A percentile compares a stretch with the other conserved stretches of the same genome.
These are phyloP conservation scores for Oryza glumipatula DNA, from an alignment of 176 grass and related monocot species.

Conservation along the genomic window DNA sequence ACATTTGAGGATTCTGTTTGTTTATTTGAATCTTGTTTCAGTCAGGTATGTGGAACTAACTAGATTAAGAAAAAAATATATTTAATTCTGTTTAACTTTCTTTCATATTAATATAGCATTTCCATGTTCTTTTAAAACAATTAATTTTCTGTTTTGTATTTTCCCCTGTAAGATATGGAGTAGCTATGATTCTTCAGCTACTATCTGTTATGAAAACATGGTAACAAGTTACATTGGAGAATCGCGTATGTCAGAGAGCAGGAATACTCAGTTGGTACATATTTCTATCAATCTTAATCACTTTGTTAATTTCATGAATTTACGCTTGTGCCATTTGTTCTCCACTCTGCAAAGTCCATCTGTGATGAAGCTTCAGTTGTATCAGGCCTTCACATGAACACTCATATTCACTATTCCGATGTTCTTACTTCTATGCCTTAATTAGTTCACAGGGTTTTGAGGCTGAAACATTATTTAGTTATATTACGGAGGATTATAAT, in stretches of 20 bases:
- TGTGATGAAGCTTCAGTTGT: background rate
- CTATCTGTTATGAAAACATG: conserved; percentile 37
- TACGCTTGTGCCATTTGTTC: background rate
- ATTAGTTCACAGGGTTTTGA: background rate
- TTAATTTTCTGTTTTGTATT: conserved; percentile 1
- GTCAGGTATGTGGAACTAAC: conserved; percentile 61
- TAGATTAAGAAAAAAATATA: background rate
- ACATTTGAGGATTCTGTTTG: conserved; percentile 68
- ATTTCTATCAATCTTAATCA: conserved; percentile 39
- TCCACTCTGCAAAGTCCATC: background rate
- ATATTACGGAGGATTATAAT: background rate
- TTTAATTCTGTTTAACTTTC: conserved; percentile 16
- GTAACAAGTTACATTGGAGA: conserved; percentile 44
- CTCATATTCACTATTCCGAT: conserved; percentile 2
- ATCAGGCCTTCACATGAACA: background rate
- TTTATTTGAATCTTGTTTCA: conserved; percentile 61
- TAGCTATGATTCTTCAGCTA: conserved; percentile 51
- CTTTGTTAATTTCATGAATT: conserved; percentile 7
- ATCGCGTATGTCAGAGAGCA: conserved; percentile 32
- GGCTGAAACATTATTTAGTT: conserved; percentile 25
- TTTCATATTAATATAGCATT: conserved; percentile 19
- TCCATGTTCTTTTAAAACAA: conserved; percentile 6
- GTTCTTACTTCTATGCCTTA: background rate
- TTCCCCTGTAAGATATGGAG: conserved; percentile 43
- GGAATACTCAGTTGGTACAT: conserved; percentile 63